Evolutionary conservation across 148 eudicot species (phyloP).

Genomic region (Vaccinium corymbosum): DNA sequence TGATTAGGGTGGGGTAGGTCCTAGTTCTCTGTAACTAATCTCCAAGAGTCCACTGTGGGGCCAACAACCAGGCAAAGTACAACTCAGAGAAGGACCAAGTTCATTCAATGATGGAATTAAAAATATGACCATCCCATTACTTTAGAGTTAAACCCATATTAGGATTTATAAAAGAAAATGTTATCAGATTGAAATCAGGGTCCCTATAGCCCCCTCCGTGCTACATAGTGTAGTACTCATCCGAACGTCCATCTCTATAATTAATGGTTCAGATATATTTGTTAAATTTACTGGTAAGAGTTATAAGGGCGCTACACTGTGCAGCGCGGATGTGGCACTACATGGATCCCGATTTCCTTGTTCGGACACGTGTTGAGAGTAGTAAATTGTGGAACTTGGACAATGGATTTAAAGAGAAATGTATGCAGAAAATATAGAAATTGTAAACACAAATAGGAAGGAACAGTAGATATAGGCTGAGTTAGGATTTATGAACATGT

Average conservation of each 20-base stretch:
- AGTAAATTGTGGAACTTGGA: neutral
- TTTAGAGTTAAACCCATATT: slow-evolving; percentile 16
- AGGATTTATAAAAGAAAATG: slow-evolving; percentile 2
- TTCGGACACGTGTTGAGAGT: neutral
- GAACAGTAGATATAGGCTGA: too few relatives aligned
- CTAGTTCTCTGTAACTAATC: slow-evolving; percentile 15
- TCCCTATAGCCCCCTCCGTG: too few relatives aligned
- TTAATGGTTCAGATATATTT: too few relatives aligned
- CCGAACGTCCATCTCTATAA: too few relatives aligned
- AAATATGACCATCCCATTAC: slow-evolving; percentile 5
- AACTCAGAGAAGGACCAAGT: slow-evolving; percentile 21
- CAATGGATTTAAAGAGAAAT: neutral
- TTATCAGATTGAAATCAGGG: neutral
- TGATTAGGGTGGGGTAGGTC: slow-evolving; percentile 21
- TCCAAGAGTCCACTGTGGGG: neutral
- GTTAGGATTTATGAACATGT: too few relatives aligned
- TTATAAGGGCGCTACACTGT: too few relatives aligned
- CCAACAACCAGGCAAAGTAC: slow-evolving; percentile 7
- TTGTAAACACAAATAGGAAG: too few relatives aligned
- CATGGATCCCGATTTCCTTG: neutral
- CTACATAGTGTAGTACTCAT: too few relatives aligned
- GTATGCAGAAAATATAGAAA: too few relatives aligned
- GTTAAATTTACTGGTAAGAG: too few relatives aligned
- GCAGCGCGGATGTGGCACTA: too few relatives aligned
- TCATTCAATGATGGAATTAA: slow-evolving; percentile 12